A percentile compares a stretch with the other conserved stretches of the same genome.
Conservation (phyloP, 2,329 filamentous ascomycete genomes). For the Ophiocordyceps robertsii region DNA sequence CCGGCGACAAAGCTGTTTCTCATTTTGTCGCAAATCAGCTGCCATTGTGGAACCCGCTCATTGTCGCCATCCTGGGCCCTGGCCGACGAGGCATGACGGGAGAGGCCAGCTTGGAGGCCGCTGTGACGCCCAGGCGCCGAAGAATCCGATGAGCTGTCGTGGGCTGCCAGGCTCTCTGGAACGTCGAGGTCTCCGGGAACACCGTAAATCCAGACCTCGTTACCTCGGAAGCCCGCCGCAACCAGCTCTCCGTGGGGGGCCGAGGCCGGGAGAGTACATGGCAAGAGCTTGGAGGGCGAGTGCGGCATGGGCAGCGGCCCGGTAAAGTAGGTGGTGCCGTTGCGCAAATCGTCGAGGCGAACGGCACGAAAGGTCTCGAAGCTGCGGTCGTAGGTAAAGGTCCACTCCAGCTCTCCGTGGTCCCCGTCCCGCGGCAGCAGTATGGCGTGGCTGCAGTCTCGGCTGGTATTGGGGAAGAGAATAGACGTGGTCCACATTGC, state of each 20-base stretch:
- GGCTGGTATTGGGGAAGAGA: conserved; percentile 67
- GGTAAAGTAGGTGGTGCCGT: conserved; percentile 68
- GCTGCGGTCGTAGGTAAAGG: conserved; percentile 64
- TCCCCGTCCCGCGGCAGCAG: conserved; percentile 44
- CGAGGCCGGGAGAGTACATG: conserved; percentile 55
- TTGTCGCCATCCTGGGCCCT: conserved; percentile 15
- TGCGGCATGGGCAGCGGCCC: conserved; percentile 44
- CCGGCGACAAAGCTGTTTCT: conserved; percentile 61
- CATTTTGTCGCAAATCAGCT: conserved; percentile 51
- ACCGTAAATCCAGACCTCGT: conserved; percentile 67
- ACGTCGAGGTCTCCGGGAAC: conserved; percentile 60
- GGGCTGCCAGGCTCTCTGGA: conserved; percentile 24
- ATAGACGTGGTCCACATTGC: conserved; percentile 79
- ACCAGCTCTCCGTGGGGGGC: conserved; percentile 60
- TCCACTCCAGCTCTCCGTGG: conserved; percentile 57
- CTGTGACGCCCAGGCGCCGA: conserved; percentile 16
- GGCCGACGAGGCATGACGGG: conserved; percentile 16
- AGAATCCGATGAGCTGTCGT: conserved; percentile 8
- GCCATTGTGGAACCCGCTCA: conserved; percentile 48
- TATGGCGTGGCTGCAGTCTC: conserved; percentile 65
- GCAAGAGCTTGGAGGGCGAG: conserved; percentile 46
- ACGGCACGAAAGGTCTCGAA: conserved; percentile 70
- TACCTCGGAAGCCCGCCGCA: conserved; percentile 58
- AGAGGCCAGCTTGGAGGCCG: conserved; percentile 14
- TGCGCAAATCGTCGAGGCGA: conserved; percentile 58